Conservation (phyloP, 2,329 filamentous ascomycete genomes). For the Xylaria sp. region DNA sequence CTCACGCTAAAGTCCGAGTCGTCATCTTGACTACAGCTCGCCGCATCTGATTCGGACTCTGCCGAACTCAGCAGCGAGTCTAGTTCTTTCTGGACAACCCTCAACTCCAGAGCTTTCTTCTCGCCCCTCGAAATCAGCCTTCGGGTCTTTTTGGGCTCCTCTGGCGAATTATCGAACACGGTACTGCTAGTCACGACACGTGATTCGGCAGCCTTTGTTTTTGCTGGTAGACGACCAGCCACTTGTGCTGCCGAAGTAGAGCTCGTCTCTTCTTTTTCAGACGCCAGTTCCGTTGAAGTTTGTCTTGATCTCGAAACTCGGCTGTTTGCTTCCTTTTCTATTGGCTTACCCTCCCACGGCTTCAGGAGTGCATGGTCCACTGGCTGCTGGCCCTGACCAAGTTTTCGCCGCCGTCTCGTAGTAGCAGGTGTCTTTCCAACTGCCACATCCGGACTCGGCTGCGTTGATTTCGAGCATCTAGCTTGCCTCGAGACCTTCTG, state of each 20-base stretch:
- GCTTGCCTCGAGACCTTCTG: conserved; percentile 4
- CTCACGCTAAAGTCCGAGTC: conserved; percentile 35
- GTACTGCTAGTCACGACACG: conserved; percentile 10
- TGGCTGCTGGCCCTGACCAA: conserved; percentile 36
- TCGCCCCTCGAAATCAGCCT: conserved; percentile 16
- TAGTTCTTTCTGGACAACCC: not conserved
- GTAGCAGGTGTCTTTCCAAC: conserved; percentile 21
- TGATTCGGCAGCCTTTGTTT: conserved; percentile 16
- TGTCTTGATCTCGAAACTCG: conserved; percentile 13
- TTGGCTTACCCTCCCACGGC: conserved; percentile 32
- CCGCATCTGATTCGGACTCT: conserved; percentile 26
- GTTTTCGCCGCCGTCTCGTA: conserved; percentile 38
- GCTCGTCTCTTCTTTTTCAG: conserved; percentile 19
- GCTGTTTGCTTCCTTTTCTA: conserved; percentile 6
- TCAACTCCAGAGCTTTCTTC: conserved; percentile 5
- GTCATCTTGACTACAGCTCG: conserved; percentile 28
- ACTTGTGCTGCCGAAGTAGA: conserved; percentile 16
- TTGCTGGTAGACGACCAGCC: conserved; percentile 25
- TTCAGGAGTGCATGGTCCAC: conserved; percentile 37
- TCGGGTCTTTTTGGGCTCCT: conserved; percentile 21
- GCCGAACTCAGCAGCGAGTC: conserved; percentile 5
- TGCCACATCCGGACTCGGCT: conserved; percentile 2
- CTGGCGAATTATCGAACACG: conserved; percentile 18
- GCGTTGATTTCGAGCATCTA: conserved; percentile 1
- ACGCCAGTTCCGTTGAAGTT: conserved; percentile 6